Conservation (phyloP, 257 asterid genomes). For the Fraxinus pennsylvanica region DNA sequence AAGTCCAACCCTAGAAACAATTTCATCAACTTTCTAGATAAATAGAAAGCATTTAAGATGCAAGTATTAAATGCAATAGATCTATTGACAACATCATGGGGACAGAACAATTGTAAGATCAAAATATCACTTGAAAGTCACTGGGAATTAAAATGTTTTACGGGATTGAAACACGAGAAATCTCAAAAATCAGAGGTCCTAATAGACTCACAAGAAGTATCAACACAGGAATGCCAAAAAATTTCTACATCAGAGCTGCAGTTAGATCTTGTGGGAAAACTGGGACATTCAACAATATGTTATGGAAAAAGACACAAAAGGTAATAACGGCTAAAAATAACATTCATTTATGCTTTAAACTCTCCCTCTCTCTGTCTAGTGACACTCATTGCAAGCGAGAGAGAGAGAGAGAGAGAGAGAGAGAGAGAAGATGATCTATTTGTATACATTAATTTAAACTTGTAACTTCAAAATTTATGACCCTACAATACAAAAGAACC, state of each 20-base stretch:
- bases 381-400: neutral
- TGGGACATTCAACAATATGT: neutral
- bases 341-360: neutral
- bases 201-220: conserved; percentile 9
- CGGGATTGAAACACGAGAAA: neutral
- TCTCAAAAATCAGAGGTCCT: neutral
- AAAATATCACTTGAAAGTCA: neutral
- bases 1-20: conserved; percentile 4
- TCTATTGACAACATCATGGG: conserved; percentile 6
- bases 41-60: neutral
- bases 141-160: neutral
- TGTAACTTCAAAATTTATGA: conserved; percentile 6
- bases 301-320: conserved; percentile 11
- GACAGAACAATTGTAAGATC: neutral
- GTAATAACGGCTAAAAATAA: conserved; percentile 6
- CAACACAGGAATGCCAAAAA: neutral
- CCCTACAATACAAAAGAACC: conserved; percentile 7
- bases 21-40: neutral
- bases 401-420: neutral
- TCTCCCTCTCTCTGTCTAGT: neutral
- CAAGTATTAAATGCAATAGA: neutral
- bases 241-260: conserved; percentile 1
- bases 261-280: neutral
- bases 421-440: neutral
- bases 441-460: conserved; percentile 18